Percentiles rank a stretch among this genome's conserved stretches.
Conservation (phyloP, 1,284 basidiomycete genomes). For the Ustilago crameri region DNA sequence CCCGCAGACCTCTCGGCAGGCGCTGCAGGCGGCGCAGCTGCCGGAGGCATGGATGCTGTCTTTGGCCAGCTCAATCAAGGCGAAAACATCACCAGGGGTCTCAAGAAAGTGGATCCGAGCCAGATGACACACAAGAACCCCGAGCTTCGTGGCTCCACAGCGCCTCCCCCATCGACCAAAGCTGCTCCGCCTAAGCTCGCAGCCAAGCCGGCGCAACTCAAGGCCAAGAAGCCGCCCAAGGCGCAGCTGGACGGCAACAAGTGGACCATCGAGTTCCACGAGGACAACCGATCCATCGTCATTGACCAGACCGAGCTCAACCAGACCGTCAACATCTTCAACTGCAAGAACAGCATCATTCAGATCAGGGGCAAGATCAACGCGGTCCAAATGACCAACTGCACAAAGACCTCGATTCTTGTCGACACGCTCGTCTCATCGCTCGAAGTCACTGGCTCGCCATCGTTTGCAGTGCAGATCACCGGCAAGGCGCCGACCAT, state of each 20-base stretch:
- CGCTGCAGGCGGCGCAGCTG: slow-evolving; percentile 69
- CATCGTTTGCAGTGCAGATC: slow-evolving; percentile 92
- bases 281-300: slow-evolving; percentile 80
- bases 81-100: slow-evolving; percentile 84
- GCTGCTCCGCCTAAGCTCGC: slow-evolving; percentile 53
- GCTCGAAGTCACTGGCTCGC: slow-evolving; percentile 86
- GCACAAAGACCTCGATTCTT: slow-evolving; percentile 86
- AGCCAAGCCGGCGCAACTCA: slow-evolving; percentile 53
- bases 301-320: slow-evolving; percentile 83
- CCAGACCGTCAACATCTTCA: slow-evolving; percentile 89
- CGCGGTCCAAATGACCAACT: slow-evolving; percentile 81
- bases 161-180: slow-evolving; percentile 24
- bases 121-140: slow-evolving; percentile 99
- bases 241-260: slow-evolving; percentile 90
- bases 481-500: slow-evolving; percentile 90
- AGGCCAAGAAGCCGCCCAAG: slow-evolving; percentile 87
- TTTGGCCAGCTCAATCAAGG: slow-evolving; percentile 93
- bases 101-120: slow-evolving; percentile 93
- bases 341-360: slow-evolving; percentile 89
- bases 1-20: slow-evolving; percentile 63
- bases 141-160: slow-evolving; percentile 73
- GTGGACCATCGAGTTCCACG: slow-evolving; percentile 94
- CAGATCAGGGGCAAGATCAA: slow-evolving; percentile 94
- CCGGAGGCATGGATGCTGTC: slow-evolving; percentile 81
- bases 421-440: slow-evolving; percentile 91